A percentile compares a stretch with the other conserved stretches of the same genome.
Evolutionary conservation across 2,329 filamentous ascomycete genomes (phyloP).

Genomic region (Colletotrichum abscissum): DNA sequence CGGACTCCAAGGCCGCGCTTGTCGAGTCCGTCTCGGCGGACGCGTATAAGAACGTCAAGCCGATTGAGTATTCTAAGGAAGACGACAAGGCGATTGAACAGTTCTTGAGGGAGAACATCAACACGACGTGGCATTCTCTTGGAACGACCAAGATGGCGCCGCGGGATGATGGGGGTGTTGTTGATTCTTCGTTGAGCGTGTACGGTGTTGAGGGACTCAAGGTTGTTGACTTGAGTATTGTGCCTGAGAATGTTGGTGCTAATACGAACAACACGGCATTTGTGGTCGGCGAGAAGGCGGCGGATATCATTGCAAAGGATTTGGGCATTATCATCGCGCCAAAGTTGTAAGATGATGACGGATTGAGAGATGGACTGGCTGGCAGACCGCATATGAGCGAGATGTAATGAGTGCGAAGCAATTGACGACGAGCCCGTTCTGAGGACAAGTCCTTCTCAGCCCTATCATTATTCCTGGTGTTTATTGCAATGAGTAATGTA

Average conservation of each 20-base stretch:
- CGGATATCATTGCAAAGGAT: conserved; percentile 53
- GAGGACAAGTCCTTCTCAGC: neutral
- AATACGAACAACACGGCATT: conserved; percentile 63
- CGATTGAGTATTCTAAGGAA: conserved; percentile 61
- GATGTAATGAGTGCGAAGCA: neutral
- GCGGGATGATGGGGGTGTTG: conserved; percentile 52
- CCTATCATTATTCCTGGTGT: neutral
- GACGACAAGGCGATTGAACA: conserved; percentile 62
- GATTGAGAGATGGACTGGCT: neutral
- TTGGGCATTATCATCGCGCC: conserved; percentile 38
- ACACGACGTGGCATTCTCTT: conserved; percentile 58
- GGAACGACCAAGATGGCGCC: conserved; percentile 59
- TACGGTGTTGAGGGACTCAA: conserved; percentile 55
- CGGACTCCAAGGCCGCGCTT: conserved; percentile 51
- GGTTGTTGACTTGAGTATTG: conserved; percentile 52
- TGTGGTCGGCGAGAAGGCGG: conserved; percentile 59
- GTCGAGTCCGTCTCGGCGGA: conserved; percentile 57
- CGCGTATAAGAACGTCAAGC: conserved; percentile 45
- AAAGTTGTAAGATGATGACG: conserved; percentile 4
- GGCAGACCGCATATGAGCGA: neutral
- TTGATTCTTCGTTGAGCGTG: conserved; percentile 53
- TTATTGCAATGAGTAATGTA: neutral
- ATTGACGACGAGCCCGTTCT: neutral
- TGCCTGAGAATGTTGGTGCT: conserved; percentile 53
- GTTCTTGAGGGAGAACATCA: conserved; percentile 52